Base-by-base conservation (phyloP, 129 eudicot species). In the Helichrysum umbraculigerum region DNA sequence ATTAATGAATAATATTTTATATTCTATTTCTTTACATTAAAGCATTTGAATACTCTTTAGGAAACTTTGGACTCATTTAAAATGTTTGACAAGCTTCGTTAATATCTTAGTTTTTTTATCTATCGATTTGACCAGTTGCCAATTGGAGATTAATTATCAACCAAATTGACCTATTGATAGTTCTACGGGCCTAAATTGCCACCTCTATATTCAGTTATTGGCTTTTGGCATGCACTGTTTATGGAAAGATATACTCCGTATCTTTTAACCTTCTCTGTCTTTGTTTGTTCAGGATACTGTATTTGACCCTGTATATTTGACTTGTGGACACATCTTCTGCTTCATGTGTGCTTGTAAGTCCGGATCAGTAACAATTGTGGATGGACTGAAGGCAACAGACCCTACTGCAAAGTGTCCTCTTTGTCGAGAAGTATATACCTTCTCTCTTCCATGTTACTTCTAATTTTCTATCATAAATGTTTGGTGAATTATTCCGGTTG, bases 271-370 rank as follows among this genome's bases (percentile, higher is more conserved):
- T 47, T 35, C 10, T 21, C 58, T 79, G 72, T 35, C 7, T 51
- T 61, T 57, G 30, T 79, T 81, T 60, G 16, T 11, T 42, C 88
- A 95, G 99, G 99, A 95, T 68, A 89, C 96, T 0, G 86, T 95
- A 29, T 95, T 95, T 70, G 99, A 95, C 70, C 95, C 99, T 1
- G 94, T 95, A 30, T 88, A 96, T 86, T 83, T 91, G 74, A 83
- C 87, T 2, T 95, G 99, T 72, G 97, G 99, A 69, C 99, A 95
- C 73, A 89, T 95, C 74, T 87, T 89, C 81, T 95, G 99, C 81
- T 87, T 87, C 81, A 87, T 86, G 86, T 95, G 99, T 76, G 92
- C 99, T 54, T 95, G 99, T 81, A 89, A 90, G 51, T 87, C 96
- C 60, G 96, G 87, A 72, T 91, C 97, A 54, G 99, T 91, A 77